These are phyloP conservation scores for Pyrenula aspistea DNA, from an alignment of 495 filamentous ascomycete species.

Conservation along the genomic window DNA sequence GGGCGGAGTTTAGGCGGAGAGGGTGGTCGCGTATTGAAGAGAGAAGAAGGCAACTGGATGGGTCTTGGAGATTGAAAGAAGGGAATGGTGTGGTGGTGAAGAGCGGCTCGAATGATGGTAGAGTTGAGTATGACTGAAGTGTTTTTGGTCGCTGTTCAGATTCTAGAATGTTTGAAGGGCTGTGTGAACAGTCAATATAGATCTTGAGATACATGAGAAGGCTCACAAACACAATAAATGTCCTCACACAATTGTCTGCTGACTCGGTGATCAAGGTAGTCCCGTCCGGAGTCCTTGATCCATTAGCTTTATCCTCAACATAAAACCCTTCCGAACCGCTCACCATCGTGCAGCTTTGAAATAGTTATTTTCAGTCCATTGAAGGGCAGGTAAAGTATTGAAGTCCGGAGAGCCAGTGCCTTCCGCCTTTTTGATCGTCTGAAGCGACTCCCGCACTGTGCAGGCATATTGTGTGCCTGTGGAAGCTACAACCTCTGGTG, in stretches of 20 bases:
- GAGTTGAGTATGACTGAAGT: constrained; percentile 48
- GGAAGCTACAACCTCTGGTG: neutral
- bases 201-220: neutral
- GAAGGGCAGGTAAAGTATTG: neutral
- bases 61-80: constrained; percentile 51
- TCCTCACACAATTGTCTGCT: constrained; percentile 53
- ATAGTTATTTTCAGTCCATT: constrained; percentile 18
- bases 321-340: neutral
- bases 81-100: constrained; percentile 64
- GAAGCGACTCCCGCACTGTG: neutral
- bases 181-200: constrained; percentile 5
- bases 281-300: constrained; percentile 61
- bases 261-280: constrained; percentile 68
- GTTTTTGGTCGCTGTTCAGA: constrained; percentile 27
- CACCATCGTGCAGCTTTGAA: constrained; percentile 54
- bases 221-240: constrained; percentile 51
- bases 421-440: neutral
- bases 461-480: neutral
- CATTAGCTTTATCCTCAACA: neutral
- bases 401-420: neutral
- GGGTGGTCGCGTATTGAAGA: constrained; percentile 58
- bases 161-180: constrained; percentile 57
- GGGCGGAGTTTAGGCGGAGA: constrained; percentile 57
- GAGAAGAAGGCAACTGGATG: constrained; percentile 55
- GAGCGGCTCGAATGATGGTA: constrained; percentile 54